Base-by-base conservation (phyloP, 495 filamentous ascomycete genomes). In the Penicillium paxilli region DNA sequence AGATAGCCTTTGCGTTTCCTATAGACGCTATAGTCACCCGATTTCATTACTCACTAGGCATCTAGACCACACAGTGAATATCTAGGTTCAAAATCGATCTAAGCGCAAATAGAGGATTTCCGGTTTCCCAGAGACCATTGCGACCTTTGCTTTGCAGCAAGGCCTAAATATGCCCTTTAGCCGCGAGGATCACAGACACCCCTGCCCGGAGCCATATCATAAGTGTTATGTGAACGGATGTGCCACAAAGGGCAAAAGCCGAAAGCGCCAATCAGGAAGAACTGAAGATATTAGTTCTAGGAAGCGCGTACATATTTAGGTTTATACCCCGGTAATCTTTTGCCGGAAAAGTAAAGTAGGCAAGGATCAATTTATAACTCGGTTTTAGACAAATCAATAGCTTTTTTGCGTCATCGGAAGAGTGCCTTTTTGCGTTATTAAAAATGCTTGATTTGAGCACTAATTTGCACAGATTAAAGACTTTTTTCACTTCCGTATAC, bases 41-140 rank as follows among this genome's bases (percentile, higher is more conserved):
- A 53, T 63, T 8, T 59, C 52, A 3, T 38, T 67, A 10, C 49
- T 60, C 3, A 30, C 51, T 23, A 26, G 41, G 9, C 44, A 63
- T 42, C 24, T 37, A 1, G 45, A 60, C 21, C 30, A 62, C 16
- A 50, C 22, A 5, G 42, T 63, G 11, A 57, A 58, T 25, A 49
- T 67, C 20, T 67, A 49, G 38, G 6, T 67, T 21, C 40, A 54
- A 30, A 49, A 44, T 22, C 11, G 44, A 10, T 30, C 41, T 2
- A 51, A 61, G 21, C 47, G 42, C 24, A 47, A 49, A 12, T 67
- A 50, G 60, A 56, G 54, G 26, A 59, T 63, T 21, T 52, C 52
- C 11, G 55, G 62, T 1, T 63, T 67, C 37, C 64, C 55, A 17
- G 51, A 40, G 3, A 62, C 33, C 26, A 14, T 63, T 20, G 50